A percentile compares a stretch with the other conserved stretches of the same genome.
Conservation (phyloP, 495 filamentous ascomycete species). For the Aspergillus bertholletiae region DNA sequence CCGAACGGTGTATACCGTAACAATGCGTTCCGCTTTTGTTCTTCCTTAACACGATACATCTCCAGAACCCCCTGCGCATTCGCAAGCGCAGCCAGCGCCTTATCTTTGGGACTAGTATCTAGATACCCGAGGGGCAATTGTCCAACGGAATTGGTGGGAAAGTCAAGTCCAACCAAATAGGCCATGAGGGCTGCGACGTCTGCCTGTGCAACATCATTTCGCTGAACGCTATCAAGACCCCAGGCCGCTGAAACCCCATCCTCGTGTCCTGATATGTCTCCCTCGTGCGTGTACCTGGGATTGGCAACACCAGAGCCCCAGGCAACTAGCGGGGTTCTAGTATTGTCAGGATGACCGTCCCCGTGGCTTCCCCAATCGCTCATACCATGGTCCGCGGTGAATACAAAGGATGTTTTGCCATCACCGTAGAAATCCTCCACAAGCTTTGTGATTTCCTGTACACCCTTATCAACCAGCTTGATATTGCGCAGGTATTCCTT, state of each 20-base stretch:
- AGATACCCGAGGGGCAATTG: conserved; percentile 85
- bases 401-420: conserved; percentile 88
- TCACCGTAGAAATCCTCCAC: conserved; percentile 92
- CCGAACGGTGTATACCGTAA: conserved; percentile 73
- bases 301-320: conserved; percentile 93
- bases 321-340: conserved; percentile 84
- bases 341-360: conserved; percentile 97
- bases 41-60: conserved; percentile 96
- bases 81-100: conserved; percentile 79
- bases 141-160: conserved; percentile 94
- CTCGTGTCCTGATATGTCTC: conserved; percentile 71
- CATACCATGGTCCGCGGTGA: conserved; percentile 99
- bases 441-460: conserved; percentile 74
- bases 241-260: conserved; percentile 92
- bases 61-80: conserved; percentile 90
- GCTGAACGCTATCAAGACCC: conserved; percentile 72
- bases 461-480: conserved; percentile 86
- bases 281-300: conserved; percentile 54
- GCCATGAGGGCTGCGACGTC: conserved; percentile 97
- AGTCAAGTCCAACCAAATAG: conserved; percentile 85
- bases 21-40: conserved; percentile 70
- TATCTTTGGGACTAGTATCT: conserved; percentile 63
- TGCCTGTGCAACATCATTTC: conserved; percentile 91
- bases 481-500: conserved; percentile 94
- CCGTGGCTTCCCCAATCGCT: conserved; percentile 98